Evolutionary conservation across 169 alveolate genomes (phyloP), one percentile per base, ranked within the genome.

Genomic region (Amoebophrya sp.): DNA sequence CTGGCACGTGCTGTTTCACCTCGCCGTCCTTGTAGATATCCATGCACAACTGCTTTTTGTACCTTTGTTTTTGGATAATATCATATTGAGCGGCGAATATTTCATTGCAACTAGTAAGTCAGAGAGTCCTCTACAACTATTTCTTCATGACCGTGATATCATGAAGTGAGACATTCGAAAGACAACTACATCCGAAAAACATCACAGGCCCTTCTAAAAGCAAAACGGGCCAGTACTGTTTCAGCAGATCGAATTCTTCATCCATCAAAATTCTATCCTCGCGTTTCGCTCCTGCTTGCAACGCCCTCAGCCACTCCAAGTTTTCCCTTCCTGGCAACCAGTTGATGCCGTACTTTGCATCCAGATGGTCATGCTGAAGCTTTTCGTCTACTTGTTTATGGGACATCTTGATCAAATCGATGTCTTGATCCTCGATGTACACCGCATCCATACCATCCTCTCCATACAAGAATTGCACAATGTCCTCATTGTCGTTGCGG

Each of bases 361-460:
- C 96, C 40, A 95, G 94, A 92, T 95, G 95, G 92, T 96, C 95
- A 93, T 96, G 97, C 55, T 91, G 90, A 47, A 94, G 95, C 77
- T 94, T 77, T 26, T 96, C 90, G 78, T 94, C 94, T 53, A 98
- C 95, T 92, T 96, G 96, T 77, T 95, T 95, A 94, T 97, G 95
- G 93, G 98, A 98, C 96, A 98, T 93, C 92, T 96, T 96, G 94
- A 98, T 95, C 92, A 98, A 93, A 93, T 97, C 99, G 38, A 98
- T 94, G 78, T 95, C 96, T 94, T 98, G 98, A 95, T 98, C 99
- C 95, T 99, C 99, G 41, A 99, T 98, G 95, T 95, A 98, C 94
- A 98, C 99, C 39, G 99, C 99, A 24, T 99, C 99, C 99, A 99
- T 98, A 91, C 99, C 99, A 94, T 99, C 99, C 95, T 99, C 99